Conservation (phyloP, 768 basidiomycete species). For the Russula sp. region DNA sequence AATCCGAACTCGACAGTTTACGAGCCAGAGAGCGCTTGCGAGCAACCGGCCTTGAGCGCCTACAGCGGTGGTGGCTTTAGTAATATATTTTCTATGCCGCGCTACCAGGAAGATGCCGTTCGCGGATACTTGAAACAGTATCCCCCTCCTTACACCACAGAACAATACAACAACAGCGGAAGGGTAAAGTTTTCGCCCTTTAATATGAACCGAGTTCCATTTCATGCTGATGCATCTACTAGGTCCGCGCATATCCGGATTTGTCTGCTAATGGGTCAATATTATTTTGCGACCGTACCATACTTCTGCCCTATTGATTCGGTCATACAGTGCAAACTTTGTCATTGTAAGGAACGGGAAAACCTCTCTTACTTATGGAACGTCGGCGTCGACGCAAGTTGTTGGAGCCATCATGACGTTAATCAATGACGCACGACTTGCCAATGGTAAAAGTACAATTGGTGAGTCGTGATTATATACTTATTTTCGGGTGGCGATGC, state of each 20-base stretch:
- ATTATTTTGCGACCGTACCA: not conserved
- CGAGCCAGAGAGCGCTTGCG: conserved; percentile 42
- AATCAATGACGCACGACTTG: conserved; percentile 41
- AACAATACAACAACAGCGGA: conserved; percentile 39
- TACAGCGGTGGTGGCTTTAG: conserved; percentile 44
- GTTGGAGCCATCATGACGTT: conserved; percentile 38
- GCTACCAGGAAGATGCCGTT: conserved; percentile 38
- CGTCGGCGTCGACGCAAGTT: conserved; percentile 39
- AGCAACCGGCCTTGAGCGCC: conserved; percentile 40
- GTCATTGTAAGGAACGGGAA: conserved; percentile 32
- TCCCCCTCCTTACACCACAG: conserved; percentile 38
- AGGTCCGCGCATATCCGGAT: conserved; percentile 38
- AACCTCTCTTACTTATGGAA: conserved; percentile 37
- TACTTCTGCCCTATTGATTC: not conserved
- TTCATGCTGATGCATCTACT: not conserved
- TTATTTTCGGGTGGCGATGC: not conserved
- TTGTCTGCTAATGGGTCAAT: conserved; percentile 38
- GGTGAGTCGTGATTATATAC: not conserved
- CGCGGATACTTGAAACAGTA: conserved; percentile 35
- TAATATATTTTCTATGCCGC: conserved; percentile 41
- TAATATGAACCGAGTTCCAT: not conserved
- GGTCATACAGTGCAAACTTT: conserved; percentile 4
- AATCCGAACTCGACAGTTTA: conserved; percentile 36
- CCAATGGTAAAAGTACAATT: conserved; percentile 31
- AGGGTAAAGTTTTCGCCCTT: conserved; percentile 25